A percentile compares a stretch with the other conserved stretches of the same genome.
Conservation (phyloP, 2,329 filamentous ascomycete genomes). For the Colletotrichum chlorophyti region DNA sequence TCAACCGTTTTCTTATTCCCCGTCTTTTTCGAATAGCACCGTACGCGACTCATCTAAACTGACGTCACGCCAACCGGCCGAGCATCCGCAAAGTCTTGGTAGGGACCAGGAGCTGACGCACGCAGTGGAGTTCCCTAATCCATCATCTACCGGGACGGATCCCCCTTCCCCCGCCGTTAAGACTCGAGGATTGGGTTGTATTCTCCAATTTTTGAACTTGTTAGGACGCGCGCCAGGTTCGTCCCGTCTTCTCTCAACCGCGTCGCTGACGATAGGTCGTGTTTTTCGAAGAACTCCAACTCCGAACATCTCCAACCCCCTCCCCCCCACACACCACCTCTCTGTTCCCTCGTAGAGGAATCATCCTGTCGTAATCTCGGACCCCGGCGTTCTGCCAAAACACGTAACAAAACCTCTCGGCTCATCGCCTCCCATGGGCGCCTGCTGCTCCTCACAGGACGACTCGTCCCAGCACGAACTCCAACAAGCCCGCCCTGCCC, state of each 20-base stretch:
- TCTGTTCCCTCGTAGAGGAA: too few species aligned
- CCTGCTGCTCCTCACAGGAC: conserved; percentile 8
- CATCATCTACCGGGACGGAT: not conserved
- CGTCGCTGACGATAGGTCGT: too few species aligned
- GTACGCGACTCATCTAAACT: not conserved
- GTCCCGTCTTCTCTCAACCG: too few species aligned
- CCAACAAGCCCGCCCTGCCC: not conserved
- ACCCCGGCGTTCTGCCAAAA: too few species aligned
- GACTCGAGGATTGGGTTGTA: not conserved
- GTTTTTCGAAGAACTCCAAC: too few species aligned
- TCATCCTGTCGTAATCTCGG: too few species aligned
- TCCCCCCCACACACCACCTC: too few species aligned
- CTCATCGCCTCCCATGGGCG: not conserved
- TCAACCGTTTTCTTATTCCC: not conserved
- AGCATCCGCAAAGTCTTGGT: not conserved
- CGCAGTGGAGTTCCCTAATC: not conserved
- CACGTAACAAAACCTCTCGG: not conserved
- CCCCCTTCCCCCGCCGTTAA: not conserved
- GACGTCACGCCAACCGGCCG: conserved; percentile 6
- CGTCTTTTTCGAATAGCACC: too few species aligned
- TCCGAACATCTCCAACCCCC: too few species aligned
- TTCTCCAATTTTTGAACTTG: too few species aligned
- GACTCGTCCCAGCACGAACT: conserved; percentile 8
- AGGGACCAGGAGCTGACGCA: conserved; percentile 15
- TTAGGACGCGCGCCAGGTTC: too few species aligned